Evolutionary conservation across 2,329 filamentous ascomycete species (phyloP).

Genomic region (Talaromyces sp.): DNA sequence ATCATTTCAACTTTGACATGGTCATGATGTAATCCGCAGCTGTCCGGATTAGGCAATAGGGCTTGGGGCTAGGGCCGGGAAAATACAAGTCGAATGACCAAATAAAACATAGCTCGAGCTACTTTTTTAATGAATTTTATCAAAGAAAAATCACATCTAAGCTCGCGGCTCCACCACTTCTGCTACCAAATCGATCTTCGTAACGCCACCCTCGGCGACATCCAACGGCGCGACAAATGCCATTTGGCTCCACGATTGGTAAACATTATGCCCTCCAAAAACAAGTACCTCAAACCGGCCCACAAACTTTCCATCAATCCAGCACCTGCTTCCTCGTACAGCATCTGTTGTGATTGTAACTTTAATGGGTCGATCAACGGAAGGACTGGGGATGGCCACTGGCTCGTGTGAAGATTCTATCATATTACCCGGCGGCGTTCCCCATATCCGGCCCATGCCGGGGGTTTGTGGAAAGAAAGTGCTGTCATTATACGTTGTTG

Average conservation of each 20-base stretch:
- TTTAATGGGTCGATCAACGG: slow-evolving; percentile 9
- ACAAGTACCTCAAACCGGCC: slow-evolving; percentile 52
- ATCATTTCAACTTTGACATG: neutral
- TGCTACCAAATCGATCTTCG: neutral
- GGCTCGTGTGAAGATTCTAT: slow-evolving; percentile 41
- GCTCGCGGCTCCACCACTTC: neutral
- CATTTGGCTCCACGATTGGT: slow-evolving; percentile 54
- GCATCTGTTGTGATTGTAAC: slow-evolving; percentile 42
- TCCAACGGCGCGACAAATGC: slow-evolving; percentile 49
- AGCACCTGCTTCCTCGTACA: slow-evolving; percentile 44
- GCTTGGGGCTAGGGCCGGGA: neutral
- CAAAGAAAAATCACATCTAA: neutral
- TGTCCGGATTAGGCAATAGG: neutral
- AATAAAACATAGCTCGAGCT: neutral
- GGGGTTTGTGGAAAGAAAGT: slow-evolving; percentile 34
- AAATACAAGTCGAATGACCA: neutral
- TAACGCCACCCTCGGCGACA: neutral
- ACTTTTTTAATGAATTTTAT: neutral
- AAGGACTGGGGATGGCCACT: slow-evolving; percentile 29
- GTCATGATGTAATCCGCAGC: slow-evolving; percentile 2
- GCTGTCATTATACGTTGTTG: slow-evolving; percentile 37
- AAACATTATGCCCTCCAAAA: slow-evolving; percentile 46
- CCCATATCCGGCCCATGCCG: slow-evolving; percentile 49
- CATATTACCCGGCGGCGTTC: slow-evolving; percentile 26
- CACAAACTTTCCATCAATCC: slow-evolving; percentile 41